Evolutionary conservation across 768 basidiomycete species (phyloP), one percentile per base, ranked within the genome.

Genomic region (Tulasnella sp.): DNA sequence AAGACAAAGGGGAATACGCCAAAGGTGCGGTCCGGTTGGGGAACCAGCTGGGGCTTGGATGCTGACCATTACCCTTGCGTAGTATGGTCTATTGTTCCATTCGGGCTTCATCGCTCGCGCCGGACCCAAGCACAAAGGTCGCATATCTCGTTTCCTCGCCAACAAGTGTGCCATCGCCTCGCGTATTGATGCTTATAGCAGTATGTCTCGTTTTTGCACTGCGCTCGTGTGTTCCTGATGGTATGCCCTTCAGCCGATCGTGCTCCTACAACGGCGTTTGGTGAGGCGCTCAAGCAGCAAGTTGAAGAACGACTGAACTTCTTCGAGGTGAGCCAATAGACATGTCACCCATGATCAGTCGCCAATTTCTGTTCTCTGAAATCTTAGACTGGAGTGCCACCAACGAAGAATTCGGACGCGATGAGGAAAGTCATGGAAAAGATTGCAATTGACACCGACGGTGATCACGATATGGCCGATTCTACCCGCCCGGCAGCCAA

Each of bases 1-100:
- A 99, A 99, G 88, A 98, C 97, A 42, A 99, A 98, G 85, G 97
- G 97, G 20, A 98, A 99, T 84, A 99, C 97, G 0, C 96, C 97
- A 57, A 98, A 98, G 87, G 95, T 94, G 81, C 15, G 72, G 20
- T 74, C 84, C 82, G 29, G 18, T 73, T 29, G 1, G 29, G 18
- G 26, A 32, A 48, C 40, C 76, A 72, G 61, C 40, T 48, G 57
- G 55, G 75, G 26, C 32, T 71, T 74, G 70, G 74, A 75, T 9
- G 16, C 55, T 78, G 79, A 61, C 48, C 71, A 26, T 70, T 44
- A 57, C 37, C 74, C 23, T n/a, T 77, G 51, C n/a, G 6, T 83
- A 98, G 94, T 99, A 98, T 82, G 97, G 97, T 82, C 89, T 99
- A n/a, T 88, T 99, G 81, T 99, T 96, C 85, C 96, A 99, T 85